Conservation (phyloP, 2,329 filamentous ascomycete species). For the Dryadomyces sulphureus region DNA sequence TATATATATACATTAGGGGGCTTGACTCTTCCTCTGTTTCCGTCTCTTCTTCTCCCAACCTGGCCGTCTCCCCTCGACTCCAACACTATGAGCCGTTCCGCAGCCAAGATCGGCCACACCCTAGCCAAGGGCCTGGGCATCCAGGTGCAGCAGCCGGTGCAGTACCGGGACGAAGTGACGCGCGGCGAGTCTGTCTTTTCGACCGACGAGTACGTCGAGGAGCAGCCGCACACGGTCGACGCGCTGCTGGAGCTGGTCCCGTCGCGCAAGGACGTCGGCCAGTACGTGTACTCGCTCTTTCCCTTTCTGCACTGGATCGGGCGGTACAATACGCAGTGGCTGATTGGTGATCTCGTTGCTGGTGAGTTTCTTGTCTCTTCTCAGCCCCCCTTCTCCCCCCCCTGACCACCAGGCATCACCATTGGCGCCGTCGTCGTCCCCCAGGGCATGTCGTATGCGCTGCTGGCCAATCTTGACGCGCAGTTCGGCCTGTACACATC, state of each 20-base stretch:
- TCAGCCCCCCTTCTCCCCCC: background rate
- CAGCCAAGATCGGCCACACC: slow-evolving; percentile 50
- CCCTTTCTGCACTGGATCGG: slow-evolving; percentile 83
- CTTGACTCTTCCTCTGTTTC: background rate
- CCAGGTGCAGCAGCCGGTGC: slow-evolving; percentile 56
- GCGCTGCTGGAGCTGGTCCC: slow-evolving; percentile 56
- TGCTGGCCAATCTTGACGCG: slow-evolving; percentile 62
- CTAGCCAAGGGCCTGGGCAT: slow-evolving; percentile 73
- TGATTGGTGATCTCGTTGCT: slow-evolving; percentile 77
- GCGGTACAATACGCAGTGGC: slow-evolving; percentile 81
- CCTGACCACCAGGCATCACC: slow-evolving; percentile 26
- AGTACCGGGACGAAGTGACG: slow-evolving; percentile 45
- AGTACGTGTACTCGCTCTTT: slow-evolving; percentile 61
- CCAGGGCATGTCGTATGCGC: slow-evolving; percentile 90
- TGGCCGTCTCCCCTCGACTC: background rate
- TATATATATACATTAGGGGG: no score
- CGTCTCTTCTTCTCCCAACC: background rate
- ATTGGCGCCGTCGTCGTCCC: slow-evolving; percentile 67
- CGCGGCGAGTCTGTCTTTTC: slow-evolving; percentile 72
- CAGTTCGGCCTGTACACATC: slow-evolving; percentile 88
- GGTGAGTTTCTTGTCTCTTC: slow-evolving; percentile 33
- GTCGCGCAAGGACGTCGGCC: slow-evolving; percentile 30
- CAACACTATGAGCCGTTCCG: slow-evolving; percentile 9
- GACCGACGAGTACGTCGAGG: slow-evolving; percentile 67
- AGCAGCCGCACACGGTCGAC: slow-evolving; percentile 60